Percentiles rank a stretch among this genome's conserved stretches.
Evolutionary conservation across 306 rosid genomes (phyloP).

Genomic region (Abrus pulchellus): DNA sequence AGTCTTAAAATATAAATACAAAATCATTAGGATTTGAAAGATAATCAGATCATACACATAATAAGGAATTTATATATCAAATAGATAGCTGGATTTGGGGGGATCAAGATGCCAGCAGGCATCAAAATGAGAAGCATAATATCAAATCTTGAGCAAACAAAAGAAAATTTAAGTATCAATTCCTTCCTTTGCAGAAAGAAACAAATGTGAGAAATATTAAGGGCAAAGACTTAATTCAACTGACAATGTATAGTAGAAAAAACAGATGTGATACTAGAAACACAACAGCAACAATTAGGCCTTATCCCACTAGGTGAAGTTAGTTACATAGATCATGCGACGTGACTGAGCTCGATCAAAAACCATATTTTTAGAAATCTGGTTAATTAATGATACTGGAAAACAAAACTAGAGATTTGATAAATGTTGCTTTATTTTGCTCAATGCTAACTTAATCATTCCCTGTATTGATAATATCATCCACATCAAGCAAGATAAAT

Average conservation of each 20-base stretch:
- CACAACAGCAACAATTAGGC: too few species aligned
- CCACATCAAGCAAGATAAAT: neutral
- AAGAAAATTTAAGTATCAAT: slow-evolving; percentile 8
- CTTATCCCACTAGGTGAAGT: too few species aligned
- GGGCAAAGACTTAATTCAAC: slow-evolving; percentile 17
- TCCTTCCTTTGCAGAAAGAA: slow-evolving; percentile 24
- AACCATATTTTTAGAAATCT: too few species aligned
- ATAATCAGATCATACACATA: slow-evolving; percentile 7
- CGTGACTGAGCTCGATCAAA: too few species aligned
- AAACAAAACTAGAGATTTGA: neutral
- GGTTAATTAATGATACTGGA: neutral
- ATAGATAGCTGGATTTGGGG: slow-evolving; percentile 6
- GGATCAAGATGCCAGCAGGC: slow-evolving; percentile 38
- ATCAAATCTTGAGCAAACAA: neutral
- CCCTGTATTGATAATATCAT: neutral
- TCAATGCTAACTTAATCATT: neutral
- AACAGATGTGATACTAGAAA: neutral
- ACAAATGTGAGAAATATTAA: slow-evolving; percentile 30
- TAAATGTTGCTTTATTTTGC: slow-evolving; percentile 7
- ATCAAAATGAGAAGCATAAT: slow-evolving; percentile 27
- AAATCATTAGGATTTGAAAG: slow-evolving; percentile 10
- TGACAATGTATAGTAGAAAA: slow-evolving; percentile 9
- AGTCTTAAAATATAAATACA: neutral
- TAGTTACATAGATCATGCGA: too few species aligned
- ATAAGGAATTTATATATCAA: neutral